These are phyloP conservation scores for Penicillium psychrofluorescens DNA, from an alignment of 495 filamentous ascomycete genomes.

Conservation along the genomic window DNA sequence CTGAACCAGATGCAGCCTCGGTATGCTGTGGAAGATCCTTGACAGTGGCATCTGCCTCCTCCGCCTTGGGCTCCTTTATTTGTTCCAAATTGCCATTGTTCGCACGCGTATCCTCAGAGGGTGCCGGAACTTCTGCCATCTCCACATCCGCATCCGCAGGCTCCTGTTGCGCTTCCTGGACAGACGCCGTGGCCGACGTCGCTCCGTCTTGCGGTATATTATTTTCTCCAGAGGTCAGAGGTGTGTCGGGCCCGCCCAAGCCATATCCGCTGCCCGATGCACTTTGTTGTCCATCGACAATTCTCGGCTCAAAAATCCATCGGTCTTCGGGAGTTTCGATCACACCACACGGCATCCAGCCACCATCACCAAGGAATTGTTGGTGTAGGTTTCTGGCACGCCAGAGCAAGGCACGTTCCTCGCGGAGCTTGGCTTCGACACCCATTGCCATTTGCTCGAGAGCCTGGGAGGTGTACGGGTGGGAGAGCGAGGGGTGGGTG, in stretches of 20 bases:
- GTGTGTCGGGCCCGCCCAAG: slow-evolving; percentile 5
- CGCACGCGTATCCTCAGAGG: not conserved
- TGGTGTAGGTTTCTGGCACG: slow-evolving; percentile 71
- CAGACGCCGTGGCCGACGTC: not conserved
- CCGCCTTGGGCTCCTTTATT: slow-evolving; percentile 26
- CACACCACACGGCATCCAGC: slow-evolving; percentile 66
- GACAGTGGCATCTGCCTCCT: slow-evolving; percentile 32
- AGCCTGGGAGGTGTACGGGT: slow-evolving; percentile 72
- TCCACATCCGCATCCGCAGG: slow-evolving; percentile 29
- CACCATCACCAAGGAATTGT: slow-evolving; percentile 69
- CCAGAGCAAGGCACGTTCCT: slow-evolving; percentile 69
- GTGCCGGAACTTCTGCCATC: slow-evolving; percentile 31
- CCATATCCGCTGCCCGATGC: slow-evolving; percentile 12
- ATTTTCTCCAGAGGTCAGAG: slow-evolving; percentile 2
- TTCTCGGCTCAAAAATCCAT: slow-evolving; percentile 34
- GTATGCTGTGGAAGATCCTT: slow-evolving; percentile 31
- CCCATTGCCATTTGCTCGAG: slow-evolving; percentile 72
- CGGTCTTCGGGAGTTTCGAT: slow-evolving; percentile 29
- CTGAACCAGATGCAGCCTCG: slow-evolving; percentile 5
- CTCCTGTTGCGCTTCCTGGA: slow-evolving; percentile 3
- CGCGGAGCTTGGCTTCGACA: slow-evolving; percentile 61
- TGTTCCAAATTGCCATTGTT: slow-evolving; percentile 4
- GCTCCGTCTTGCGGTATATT: slow-evolving; percentile 3
- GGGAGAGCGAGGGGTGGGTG: slow-evolving; percentile 73
- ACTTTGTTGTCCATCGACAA: slow-evolving; percentile 8